These are phyloP conservation scores for Agaricus sinodeliciosus DNA, from an alignment of 768 basidiomycete genomes.

Conservation along the genomic window DNA sequence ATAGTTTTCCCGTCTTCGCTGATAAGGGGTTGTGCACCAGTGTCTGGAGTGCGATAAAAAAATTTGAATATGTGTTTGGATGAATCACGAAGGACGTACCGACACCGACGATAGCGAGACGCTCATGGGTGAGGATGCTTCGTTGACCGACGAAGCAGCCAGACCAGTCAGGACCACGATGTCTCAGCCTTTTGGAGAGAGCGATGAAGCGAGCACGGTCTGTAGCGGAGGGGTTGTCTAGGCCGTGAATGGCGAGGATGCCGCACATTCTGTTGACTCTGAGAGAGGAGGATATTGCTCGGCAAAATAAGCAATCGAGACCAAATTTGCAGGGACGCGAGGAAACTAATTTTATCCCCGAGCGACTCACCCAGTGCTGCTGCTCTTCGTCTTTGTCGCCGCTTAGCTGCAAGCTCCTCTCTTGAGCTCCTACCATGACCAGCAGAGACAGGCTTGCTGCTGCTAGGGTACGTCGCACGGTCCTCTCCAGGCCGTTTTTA, in stretches of 20 bases:
- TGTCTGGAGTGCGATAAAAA: conserved; percentile 44
- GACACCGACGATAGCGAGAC: conserved; percentile 95
- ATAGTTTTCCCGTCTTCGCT: conserved; percentile 80
- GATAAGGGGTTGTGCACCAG: conserved; percentile 91
- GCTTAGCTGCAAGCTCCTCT: too few species aligned
- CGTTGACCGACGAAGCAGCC: conserved; percentile 86
- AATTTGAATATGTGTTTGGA: background rate
- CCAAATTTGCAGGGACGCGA: too few species aligned
- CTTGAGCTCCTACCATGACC: background rate
- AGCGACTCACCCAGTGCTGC: too few species aligned
- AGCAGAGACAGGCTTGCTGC: conserved; percentile 8
- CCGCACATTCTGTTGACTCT: conserved; percentile 66
- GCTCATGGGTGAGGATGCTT: conserved; percentile 86
- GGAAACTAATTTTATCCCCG: too few species aligned
- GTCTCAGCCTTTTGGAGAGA: conserved; percentile 83
- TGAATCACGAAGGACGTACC: conserved; percentile 44
- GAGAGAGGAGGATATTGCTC: too few species aligned
- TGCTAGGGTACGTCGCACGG: background rate
- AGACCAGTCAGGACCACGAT: conserved; percentile 98
- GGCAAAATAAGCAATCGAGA: too few species aligned
- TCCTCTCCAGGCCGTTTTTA: background rate
- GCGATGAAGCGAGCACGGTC: conserved; percentile 75
- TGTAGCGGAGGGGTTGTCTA: conserved; percentile 54
- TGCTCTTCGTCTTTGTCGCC: too few species aligned
- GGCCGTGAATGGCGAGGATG: conserved; percentile 80